These are phyloP conservation scores for Schizothecium vesticola DNA, from an alignment of 495 filamentous ascomycete species.

Conservation along the genomic window DNA sequence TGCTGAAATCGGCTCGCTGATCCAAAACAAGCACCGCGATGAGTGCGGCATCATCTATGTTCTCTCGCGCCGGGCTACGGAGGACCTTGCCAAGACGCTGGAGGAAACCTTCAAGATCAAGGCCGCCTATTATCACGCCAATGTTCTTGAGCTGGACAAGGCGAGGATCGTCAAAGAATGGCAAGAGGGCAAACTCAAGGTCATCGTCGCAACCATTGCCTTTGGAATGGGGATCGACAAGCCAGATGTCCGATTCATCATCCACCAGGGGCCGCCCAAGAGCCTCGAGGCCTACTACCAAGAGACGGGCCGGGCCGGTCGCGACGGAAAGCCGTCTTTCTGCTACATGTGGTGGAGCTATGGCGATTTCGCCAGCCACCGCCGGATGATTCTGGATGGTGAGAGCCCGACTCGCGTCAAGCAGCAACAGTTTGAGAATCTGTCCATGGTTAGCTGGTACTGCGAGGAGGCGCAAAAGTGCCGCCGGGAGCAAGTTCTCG, in stretches of 20 bases:
- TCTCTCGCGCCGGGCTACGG: conserved; percentile 75
- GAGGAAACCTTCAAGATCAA: conserved; percentile 54
- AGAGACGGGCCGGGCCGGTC: conserved; percentile 89
- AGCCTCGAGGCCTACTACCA: conserved; percentile 98
- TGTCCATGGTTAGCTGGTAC: conserved; percentile 73
- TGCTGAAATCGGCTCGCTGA: conserved; percentile 64
- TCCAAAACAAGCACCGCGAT: conserved; percentile 57
- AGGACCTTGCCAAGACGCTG: conserved; percentile 69
- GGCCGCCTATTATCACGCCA: conserved; percentile 83
- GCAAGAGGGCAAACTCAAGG: conserved; percentile 71
- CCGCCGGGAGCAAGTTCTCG: conserved; percentile 78
- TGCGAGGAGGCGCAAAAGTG: conserved; percentile 87
- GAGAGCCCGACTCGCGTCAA: conserved; percentile 76
- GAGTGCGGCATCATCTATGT: conserved; percentile 94
- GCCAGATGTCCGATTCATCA: conserved; percentile 88
- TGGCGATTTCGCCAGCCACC: conserved; percentile 55
- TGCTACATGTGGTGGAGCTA: conserved; percentile 89
- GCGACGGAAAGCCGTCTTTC: conserved; percentile 79
- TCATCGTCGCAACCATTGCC: conserved; percentile 98
- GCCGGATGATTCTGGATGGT: conserved; percentile 68
- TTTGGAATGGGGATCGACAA: conserved; percentile 99
- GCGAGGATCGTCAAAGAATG: conserved; percentile 65
- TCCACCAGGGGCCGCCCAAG: conserved; percentile 87
- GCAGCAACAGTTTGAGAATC: conserved; percentile 74
- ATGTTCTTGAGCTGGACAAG: conserved; percentile 60